Evolutionary conservation across 2,329 filamentous ascomycete species (phyloP).

Genomic region (Colletotrichum tamarilloi): DNA sequence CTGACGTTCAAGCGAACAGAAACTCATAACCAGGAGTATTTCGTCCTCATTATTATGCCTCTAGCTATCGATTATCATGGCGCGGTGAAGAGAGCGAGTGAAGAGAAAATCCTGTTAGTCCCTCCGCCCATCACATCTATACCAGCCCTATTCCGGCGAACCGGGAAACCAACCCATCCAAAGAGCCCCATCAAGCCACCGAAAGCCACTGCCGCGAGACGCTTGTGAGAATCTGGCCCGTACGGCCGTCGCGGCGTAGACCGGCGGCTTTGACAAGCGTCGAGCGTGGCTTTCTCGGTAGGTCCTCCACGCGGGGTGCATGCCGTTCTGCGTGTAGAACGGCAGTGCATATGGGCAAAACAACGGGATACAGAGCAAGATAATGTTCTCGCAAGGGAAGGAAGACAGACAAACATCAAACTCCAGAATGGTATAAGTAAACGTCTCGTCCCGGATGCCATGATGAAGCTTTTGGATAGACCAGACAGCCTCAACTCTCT

Average conservation of each 20-base stretch:
- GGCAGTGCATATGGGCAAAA: not conserved
- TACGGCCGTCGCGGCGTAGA: not conserved
- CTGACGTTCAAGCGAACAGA: not conserved
- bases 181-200: not conserved
- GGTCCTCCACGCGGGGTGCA: not conserved
- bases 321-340: not conserved
- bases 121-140: not conserved
- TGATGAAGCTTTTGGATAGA: not conserved
- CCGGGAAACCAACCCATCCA: not conserved
- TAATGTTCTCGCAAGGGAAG: not conserved
- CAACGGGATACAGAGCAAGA: not conserved
- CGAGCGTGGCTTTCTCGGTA: not conserved
- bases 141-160: conserved; percentile 3
- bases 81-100: not conserved
- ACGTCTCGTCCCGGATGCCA: not conserved
- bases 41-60: not conserved
- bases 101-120: not conserved
- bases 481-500: not conserved
- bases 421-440: not conserved
- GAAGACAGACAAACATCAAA: not conserved
- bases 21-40: not conserved
- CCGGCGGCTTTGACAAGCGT: not conserved
- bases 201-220: not conserved
- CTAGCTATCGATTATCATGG: not conserved
- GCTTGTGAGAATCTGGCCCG: not conserved